Evolutionary conservation across 495 filamentous ascomycete genomes (phyloP).

Genomic region (Clohesyomyces aquaticus): DNA sequence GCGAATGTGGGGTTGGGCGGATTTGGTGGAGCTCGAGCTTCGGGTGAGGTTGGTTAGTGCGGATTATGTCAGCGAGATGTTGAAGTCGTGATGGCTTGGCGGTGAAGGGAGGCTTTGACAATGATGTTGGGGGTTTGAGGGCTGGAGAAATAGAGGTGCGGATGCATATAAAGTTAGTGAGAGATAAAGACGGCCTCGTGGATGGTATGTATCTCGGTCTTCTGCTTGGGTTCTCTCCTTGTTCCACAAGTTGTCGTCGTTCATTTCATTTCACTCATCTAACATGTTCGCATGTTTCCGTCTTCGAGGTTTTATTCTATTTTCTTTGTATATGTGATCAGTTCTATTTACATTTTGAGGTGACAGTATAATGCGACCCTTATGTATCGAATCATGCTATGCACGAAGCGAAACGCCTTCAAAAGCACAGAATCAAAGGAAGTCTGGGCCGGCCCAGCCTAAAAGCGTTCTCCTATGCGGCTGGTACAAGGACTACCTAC

Average conservation of each 20-base stretch:
- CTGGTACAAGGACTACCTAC: not conserved
- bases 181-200: not conserved
- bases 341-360: no score
- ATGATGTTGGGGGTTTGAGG: not conserved
- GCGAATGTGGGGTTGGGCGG: slow-evolving; percentile 15
- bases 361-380: no score
- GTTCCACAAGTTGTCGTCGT: no score
- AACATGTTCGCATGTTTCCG: no score
- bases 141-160: not conserved
- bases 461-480: not conserved
- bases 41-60: slow-evolving; percentile 18
- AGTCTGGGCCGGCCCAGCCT: not conserved
- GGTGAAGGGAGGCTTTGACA: not conserved
- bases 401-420: no score
- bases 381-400: no score
- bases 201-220: no score
- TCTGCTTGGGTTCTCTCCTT: no score
- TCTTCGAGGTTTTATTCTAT: no score
- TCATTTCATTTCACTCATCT: no score
- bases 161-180: not conserved
- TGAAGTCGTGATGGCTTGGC: slow-evolving; percentile 3
- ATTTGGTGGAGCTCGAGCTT: slow-evolving; percentile 5
- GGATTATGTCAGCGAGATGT: slow-evolving; percentile 21
- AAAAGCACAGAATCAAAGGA: not conserved
- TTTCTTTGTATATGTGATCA: no score